Conservation (phyloP, 1,139 yeast genomes). For the Arxiozyma heterogenica region DNA sequence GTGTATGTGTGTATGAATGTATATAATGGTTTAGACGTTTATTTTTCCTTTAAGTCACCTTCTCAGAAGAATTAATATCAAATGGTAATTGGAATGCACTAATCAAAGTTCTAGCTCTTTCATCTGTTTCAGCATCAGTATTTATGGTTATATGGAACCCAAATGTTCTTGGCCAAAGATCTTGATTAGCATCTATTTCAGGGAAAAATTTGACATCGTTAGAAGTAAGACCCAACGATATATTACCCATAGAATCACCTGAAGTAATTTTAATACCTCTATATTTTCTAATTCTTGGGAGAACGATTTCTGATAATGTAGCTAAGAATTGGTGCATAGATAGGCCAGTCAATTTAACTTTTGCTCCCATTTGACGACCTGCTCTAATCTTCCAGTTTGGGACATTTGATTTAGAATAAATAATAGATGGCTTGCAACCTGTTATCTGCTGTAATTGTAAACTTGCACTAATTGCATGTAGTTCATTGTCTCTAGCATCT, state of each 20-base stretch:
- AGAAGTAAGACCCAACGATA: slow-evolving; percentile 73
- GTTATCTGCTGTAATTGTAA: slow-evolving; percentile 88
- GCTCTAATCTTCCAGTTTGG: slow-evolving; percentile 82
- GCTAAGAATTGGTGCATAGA: slow-evolving; percentile 79
- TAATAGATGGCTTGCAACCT: slow-evolving; percentile 69
- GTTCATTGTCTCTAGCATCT: slow-evolving; percentile 62
- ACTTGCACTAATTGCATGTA: slow-evolving; percentile 69
- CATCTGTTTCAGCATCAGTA: slow-evolving; percentile 84
- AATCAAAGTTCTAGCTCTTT: slow-evolving; percentile 79
- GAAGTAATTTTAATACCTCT: slow-evolving; percentile 64
- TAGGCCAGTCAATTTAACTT: slow-evolving; percentile 65
- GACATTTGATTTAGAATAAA: slow-evolving; percentile 70
- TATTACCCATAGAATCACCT: slow-evolving; percentile 81
- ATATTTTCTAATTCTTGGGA: slow-evolving; percentile 88
- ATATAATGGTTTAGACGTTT: neutral
- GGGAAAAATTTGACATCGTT: slow-evolving; percentile 81
- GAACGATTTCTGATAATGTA: slow-evolving; percentile 82
- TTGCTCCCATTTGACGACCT: slow-evolving; percentile 90
- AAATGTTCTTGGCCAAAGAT: slow-evolving; percentile 77
- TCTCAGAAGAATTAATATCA: slow-evolving; percentile 30
- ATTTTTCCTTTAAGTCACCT: neutral
- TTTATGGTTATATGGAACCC: slow-evolving; percentile 82
- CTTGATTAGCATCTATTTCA: slow-evolving; percentile 85
- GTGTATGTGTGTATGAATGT: neutral
- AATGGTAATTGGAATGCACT: slow-evolving; percentile 83